Evolutionary conservation across 2,329 filamentous ascomycete genomes (phyloP), one percentile per base, ranked within the genome.

Genomic region (Pyrenochaeta sp.): DNA sequence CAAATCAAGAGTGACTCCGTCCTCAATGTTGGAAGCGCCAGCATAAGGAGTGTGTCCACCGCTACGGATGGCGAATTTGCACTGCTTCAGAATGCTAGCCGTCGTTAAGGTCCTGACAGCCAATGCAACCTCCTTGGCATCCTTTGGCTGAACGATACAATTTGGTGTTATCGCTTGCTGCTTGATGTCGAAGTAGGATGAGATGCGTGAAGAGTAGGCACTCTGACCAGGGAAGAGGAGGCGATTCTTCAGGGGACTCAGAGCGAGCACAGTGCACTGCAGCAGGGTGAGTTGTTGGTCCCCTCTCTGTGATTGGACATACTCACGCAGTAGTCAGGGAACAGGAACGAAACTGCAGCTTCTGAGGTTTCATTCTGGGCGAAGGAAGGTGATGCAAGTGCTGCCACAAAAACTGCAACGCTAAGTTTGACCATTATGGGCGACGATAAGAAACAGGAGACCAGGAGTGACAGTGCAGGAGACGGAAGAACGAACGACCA

Each of bases 1-100:
- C 29, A 68, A 18, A 21, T 68, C 63, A 11, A 67, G 46, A 1
- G 60, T 65, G 3, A 68, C 57, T 4, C 65, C 65, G 18, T 55
- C 43, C 7, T 63, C 37, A 11, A 66, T 65, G 7, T 65, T 65
- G 0, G 60, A 60, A 6, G 58, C 55, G 9, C 63, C 64, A 17
- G 50, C 46, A 29, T 56, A 58, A 1, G 53, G 55, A 4, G 52
- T 59, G 20, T 65, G 61, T 11, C 64, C 60, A 7, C 56, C 60
- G 26, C 60, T 60, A 3, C 58, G 60, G 18, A 63, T 51, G 0
- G 61, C 61, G 21, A 63, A 61, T 9, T 51, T 51, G 48, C 58
- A 60, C 0, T 34, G 32, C 20, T 44, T 51, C 3, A 22, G 11
- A 3, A 21, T 28, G 20, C 34, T 43, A 2, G 38, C 31, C 3